Percentiles rank a stretch among this genome's conserved stretches.
These are phyloP conservation scores for Buddleja alternifolia DNA, from an alignment of 257 asterid genomes.

Conservation along the genomic window DNA sequence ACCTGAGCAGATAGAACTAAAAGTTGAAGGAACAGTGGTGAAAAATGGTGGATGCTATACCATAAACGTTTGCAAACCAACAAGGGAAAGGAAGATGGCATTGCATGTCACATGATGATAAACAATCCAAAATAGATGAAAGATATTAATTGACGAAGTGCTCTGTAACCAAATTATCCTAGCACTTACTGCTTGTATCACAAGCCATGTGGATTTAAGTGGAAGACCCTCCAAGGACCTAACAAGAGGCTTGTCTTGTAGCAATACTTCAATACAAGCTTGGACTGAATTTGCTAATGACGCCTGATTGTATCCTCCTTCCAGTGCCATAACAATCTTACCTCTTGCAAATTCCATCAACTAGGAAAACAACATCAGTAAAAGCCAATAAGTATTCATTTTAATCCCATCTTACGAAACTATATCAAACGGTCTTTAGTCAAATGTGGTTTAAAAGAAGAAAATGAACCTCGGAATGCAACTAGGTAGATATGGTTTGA, in stretches of 20 bases:
- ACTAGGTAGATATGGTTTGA: too few species aligned
- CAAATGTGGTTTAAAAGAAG: too few species aligned
- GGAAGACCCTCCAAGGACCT: conserved; percentile 51
- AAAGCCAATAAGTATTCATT: conserved; percentile 19
- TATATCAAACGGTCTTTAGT: too few species aligned
- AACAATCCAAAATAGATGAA: background rate
- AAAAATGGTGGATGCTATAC: too few species aligned
- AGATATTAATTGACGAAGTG: background rate
- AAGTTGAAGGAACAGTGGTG: background rate
- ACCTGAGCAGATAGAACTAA: conserved; percentile 37
- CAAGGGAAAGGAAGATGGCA: too few species aligned
- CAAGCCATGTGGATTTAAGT: conserved; percentile 62
- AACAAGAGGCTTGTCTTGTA: conserved; percentile 43
- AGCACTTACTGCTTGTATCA: conserved; percentile 51
- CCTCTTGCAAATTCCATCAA: conserved; percentile 66
- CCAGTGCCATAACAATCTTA: conserved; percentile 72
- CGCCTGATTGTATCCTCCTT: conserved; percentile 67
- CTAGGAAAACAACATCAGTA: conserved; percentile 36
- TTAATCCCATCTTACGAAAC: background rate
- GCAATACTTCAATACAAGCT: conserved; percentile 58
- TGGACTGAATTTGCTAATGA: conserved; percentile 63
- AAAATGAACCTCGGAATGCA: too few species aligned
- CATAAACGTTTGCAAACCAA: too few species aligned
- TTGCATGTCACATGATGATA: background rate
- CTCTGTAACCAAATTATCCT: background rate